Percentiles rank a stretch among this genome's conserved stretches.
phyloP scores from a whole-genome alignment of 371 early-diverging fungal genomes.

The Blyttiomyces sp. region DNA sequence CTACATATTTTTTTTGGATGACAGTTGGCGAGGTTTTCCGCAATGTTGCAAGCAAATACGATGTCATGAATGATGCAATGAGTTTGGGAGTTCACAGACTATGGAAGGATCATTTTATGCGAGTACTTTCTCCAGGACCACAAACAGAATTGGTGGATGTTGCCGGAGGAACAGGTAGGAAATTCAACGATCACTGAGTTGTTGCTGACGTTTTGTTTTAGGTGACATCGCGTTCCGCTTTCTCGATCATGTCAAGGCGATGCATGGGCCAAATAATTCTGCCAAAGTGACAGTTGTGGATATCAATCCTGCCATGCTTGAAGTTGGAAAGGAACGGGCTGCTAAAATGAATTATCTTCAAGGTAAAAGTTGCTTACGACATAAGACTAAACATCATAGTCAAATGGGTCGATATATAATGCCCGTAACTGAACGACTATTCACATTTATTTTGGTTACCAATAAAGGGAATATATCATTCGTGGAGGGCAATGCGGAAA shows the following conservation, averaged over 20 bases:
- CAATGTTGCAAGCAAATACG: conserved; percentile 90
- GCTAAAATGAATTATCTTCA: too few species aligned
- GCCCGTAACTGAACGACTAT: neutral
- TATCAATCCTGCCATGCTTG: conserved; percentile 93
- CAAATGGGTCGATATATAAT: neutral
- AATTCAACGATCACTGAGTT: neutral
- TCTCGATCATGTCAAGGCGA: conserved; percentile 69
- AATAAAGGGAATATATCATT: conserved; percentile 25
- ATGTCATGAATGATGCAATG: conserved; percentile 97
- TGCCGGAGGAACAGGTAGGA: conserved; percentile 92
- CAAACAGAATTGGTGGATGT: conserved; percentile 89
- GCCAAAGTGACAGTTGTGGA: conserved; percentile 88
- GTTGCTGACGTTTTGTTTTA: conserved; percentile 22
- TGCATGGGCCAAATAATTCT: conserved; percentile 50
- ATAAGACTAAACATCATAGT: neutral
- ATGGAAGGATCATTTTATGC: conserved; percentile 93
- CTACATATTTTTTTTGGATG: neutral
- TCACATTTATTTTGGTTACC: too few species aligned
- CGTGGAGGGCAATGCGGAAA: conserved; percentile 87
- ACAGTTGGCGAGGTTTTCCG: conserved; percentile 85
- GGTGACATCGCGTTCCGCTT: conserved; percentile 95
- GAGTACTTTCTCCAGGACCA: conserved; percentile 77
- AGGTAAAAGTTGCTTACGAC: too few species aligned
- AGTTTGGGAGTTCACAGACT: conserved; percentile 87
- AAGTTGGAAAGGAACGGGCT: conserved; percentile 77